A percentile compares a stretch with the other conserved stretches of the same genome.
These are phyloP conservation scores for Gardenia jasminoides DNA, from an alignment of 257 asterid species.

Conservation along the genomic window DNA sequence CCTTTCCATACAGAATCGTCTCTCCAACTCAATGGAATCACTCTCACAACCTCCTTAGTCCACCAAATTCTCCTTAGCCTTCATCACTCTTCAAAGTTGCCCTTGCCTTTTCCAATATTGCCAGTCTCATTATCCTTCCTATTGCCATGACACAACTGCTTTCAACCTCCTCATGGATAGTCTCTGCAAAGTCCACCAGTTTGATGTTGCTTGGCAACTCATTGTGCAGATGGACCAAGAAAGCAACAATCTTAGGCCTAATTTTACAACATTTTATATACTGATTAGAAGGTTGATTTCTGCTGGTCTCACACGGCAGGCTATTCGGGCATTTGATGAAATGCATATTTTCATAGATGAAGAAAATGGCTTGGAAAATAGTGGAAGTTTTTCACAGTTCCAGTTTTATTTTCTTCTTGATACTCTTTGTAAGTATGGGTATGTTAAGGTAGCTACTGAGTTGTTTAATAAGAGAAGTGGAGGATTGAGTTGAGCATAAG, in stretches of 20 bases:
- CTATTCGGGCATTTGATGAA: constrained; percentile 71
- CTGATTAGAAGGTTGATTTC: constrained; percentile 67
- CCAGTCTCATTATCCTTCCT: constrained; percentile 33
- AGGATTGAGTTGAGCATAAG: constrained; percentile 50
- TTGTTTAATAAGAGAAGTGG: constrained; percentile 70
- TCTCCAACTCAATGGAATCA: constrained; percentile 66
- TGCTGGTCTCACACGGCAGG: constrained; percentile 67
- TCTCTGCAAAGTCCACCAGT: constrained; percentile 73
- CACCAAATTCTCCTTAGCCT: constrained; percentile 86
- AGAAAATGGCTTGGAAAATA: constrained; percentile 21
- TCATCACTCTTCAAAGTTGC: constrained; percentile 69
- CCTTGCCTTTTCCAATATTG: constrained; percentile 62
- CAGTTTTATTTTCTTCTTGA: constrained; percentile 64
- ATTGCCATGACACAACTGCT: constrained; percentile 49
- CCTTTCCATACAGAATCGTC: constrained; percentile 93
- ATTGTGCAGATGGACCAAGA: constrained; percentile 60
- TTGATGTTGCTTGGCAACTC: constrained; percentile 84
- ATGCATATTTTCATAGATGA: constrained; percentile 64
- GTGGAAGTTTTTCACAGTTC: constrained; percentile 20
- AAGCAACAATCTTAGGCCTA: constrained; percentile 36
- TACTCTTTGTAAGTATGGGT: constrained; percentile 88
- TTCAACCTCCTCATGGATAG: constrained; percentile 66
- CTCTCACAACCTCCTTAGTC: constrained; percentile 50
- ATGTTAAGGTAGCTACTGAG: constrained; percentile 74
- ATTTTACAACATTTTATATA: constrained; percentile 71